Conservation (phyloP, 2,329 filamentous ascomycete genomes). For the Colletotrichum sp. region DNA sequence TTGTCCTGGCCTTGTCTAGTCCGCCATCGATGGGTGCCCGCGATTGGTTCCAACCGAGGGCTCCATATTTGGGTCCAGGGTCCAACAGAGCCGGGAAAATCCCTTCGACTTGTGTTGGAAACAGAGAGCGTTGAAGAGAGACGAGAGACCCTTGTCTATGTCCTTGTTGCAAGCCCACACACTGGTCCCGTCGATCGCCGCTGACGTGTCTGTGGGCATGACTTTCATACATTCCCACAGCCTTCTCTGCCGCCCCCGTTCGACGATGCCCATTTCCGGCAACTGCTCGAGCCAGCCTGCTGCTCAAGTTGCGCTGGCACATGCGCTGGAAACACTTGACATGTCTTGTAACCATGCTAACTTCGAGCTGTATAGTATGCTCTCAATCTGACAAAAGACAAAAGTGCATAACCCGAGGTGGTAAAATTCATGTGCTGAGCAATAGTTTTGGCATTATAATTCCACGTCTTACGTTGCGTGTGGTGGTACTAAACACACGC, state of each 20-base stretch:
- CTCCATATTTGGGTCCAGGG: neutral
- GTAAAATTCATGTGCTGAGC: neutral
- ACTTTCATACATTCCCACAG: neutral
- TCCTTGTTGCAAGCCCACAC: neutral
- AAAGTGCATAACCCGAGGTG: neutral
- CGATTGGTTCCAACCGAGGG: neutral
- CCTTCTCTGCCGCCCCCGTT: neutral
- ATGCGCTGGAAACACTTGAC: neutral
- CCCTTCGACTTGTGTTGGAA: neutral
- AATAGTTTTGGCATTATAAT: neutral
- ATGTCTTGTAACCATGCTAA: neutral
- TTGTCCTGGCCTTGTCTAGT: neutral
- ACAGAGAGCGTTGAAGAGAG: neutral
- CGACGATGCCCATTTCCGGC: neutral
- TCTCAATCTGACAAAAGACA: neutral
- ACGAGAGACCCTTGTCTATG: neutral
- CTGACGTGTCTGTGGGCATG: conserved; percentile 1
- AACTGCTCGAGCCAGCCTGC: neutral
- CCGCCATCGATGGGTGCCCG: neutral
- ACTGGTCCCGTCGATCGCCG: neutral
- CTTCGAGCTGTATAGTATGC: neutral
- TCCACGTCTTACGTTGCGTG: neutral
- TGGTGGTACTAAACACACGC: neutral
- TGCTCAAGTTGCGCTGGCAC: neutral
- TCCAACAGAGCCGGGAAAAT: neutral